phyloP scores from a whole-genome alignment of 441 rosid species.

The Euphorbia schlechtendalii region DNA sequence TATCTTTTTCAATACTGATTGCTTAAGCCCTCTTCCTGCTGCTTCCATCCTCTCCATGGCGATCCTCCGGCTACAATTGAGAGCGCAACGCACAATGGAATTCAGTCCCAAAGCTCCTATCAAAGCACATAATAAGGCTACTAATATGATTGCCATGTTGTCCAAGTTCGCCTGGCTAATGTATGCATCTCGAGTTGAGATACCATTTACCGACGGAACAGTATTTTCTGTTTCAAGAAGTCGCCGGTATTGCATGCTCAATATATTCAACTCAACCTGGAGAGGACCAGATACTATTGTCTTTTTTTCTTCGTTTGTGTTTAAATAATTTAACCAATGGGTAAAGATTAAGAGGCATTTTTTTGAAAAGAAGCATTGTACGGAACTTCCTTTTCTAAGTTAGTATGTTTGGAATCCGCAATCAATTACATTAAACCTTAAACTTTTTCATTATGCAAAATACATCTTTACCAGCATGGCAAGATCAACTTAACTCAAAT shows the following conservation, averaged over 20 bases:
- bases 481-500: too few relatives aligned
- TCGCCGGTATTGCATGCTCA: conserved; percentile 23
- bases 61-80: conserved; percentile 40
- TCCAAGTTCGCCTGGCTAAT: conserved; percentile 39
- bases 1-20: conserved; percentile 56
- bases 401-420: too few relatives aligned
- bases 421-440: too few relatives aligned
- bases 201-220: conserved; percentile 15
- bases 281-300: not conserved
- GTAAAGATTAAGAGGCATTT: not conserved
- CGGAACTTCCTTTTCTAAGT: too few relatives aligned
- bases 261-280: not conserved
- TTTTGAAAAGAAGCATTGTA: too few relatives aligned
- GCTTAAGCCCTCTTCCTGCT: conserved; percentile 64
- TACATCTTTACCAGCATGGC: too few relatives aligned
- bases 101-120: conserved; percentile 61
- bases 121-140: conserved; percentile 68
- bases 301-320: not conserved
- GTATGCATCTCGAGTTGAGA: conserved; percentile 28
- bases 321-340: not conserved
- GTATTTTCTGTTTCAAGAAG: conserved; percentile 19
- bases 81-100: conserved; percentile 61
- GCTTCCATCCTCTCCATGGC: conserved; percentile 50
- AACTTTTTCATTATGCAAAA: too few relatives aligned
- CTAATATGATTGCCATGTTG: conserved; percentile 62